Percentiles rank a stretch among this genome's conserved stretches.
These are phyloP conservation scores for Dicorynia guianensis DNA, from an alignment of 306 rosid species.

Conservation along the genomic window DNA sequence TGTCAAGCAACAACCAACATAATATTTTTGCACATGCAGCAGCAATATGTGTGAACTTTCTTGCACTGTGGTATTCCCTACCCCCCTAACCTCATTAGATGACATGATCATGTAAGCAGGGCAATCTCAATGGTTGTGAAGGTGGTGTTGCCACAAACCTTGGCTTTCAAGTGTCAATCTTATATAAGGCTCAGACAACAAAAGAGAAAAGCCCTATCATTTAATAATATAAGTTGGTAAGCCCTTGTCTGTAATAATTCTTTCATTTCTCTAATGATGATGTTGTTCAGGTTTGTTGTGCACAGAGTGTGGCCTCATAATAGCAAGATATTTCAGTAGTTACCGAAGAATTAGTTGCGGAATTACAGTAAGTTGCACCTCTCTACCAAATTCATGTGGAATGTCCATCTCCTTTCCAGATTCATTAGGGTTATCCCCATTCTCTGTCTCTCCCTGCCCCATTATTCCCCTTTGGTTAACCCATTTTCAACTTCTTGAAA, in stretches of 20 bases:
- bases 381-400: slow-evolving; percentile 37
- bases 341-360: slow-evolving; percentile 1
- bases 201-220: slow-evolving; percentile 1
- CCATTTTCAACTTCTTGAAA: slow-evolving; percentile 32
- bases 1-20: slow-evolving; percentile 42
- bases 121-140: slow-evolving; percentile 29
- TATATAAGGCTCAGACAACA: slow-evolving; percentile 40
- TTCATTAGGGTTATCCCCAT: slow-evolving; percentile 28
- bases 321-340: no score
- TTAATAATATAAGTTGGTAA: not conserved
- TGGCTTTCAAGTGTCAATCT: no score
- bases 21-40: not conserved
- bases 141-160: not conserved
- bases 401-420: slow-evolving; percentile 48
- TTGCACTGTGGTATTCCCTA: slow-evolving; percentile 16
- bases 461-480: slow-evolving; percentile 28
- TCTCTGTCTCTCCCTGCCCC: no score
- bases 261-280: no score
- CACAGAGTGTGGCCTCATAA: no score
- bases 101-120: no score
- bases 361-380: no score
- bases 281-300: no score
- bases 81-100: slow-evolving; percentile 11
- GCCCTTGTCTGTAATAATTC: no score
- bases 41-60: slow-evolving; percentile 15